Evolutionary conservation across 2,329 filamentous ascomycete genomes (phyloP).

Genomic region (Cladosporium sphaerospermum): DNA sequence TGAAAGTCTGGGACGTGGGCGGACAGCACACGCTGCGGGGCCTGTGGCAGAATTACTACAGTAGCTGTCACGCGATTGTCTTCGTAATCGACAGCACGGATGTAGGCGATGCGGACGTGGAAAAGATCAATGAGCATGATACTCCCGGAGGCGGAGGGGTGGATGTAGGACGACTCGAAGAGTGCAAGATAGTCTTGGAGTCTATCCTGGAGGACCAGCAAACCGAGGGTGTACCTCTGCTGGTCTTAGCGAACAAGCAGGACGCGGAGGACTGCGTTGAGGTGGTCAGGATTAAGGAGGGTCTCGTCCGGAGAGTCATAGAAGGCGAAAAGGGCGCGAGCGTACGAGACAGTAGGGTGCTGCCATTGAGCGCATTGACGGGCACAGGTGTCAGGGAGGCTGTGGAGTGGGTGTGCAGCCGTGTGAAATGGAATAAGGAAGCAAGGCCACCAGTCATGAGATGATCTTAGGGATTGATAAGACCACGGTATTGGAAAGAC

Average conservation of each 20-base stretch:
- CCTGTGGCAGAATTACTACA: constrained; percentile 95
- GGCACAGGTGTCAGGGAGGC: constrained; percentile 81
- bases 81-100: constrained; percentile 97
- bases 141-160: background rate
- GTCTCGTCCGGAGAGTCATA: constrained; percentile 88
- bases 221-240: constrained; percentile 81
- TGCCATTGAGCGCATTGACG: constrained; percentile 87
- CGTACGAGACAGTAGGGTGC: constrained; percentile 81
- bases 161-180: constrained; percentile 61
- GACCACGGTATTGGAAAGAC: too few species aligned
- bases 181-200: constrained; percentile 85
- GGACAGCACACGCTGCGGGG: constrained; percentile 83
- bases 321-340: constrained; percentile 84
- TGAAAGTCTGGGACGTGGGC: constrained; percentile 98
- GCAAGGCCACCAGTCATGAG: constrained; percentile 86
- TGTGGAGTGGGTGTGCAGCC: constrained; percentile 89
- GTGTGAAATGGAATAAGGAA: constrained; percentile 96
- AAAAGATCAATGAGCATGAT: constrained; percentile 34
- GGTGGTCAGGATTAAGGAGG: constrained; percentile 95
- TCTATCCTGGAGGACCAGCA: constrained; percentile 82
- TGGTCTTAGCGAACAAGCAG: constrained; percentile 96
- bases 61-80: constrained; percentile 89
- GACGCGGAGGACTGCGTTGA: constrained; percentile 96
- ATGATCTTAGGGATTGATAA: constrained; percentile 41
- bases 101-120: constrained; percentile 75